Percentiles rank a stretch among this genome's conserved stretches.
phyloP scores from a whole-genome alignment of 2,329 filamentous ascomycete genomes.

The Colletotrichum endophyticum region DNA sequence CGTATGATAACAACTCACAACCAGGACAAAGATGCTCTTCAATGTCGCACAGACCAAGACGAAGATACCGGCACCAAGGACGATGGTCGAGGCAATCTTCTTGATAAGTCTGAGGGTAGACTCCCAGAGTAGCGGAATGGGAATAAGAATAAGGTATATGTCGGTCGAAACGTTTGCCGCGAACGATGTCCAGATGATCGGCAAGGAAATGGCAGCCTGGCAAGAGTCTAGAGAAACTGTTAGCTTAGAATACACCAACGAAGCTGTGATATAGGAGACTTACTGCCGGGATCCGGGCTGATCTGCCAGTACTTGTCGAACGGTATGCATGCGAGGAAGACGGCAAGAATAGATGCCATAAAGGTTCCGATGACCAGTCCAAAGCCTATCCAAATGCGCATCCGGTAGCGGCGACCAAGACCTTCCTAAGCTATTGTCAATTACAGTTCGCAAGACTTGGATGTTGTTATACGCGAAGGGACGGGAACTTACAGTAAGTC shows the following conservation, averaged over 20 bases:
- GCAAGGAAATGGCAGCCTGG: constrained; percentile 54
- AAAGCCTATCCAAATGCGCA: constrained; percentile 56
- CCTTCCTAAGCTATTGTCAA: constrained; percentile 32
- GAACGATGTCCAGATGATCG: constrained; percentile 56
- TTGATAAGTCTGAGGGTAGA: constrained; percentile 38
- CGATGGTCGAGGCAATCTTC: constrained; percentile 39
- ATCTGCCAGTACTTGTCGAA: constrained; percentile 64
- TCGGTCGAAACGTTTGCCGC: constrained; percentile 61
- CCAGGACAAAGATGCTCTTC: constrained; percentile 40
- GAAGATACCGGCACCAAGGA: constrained; percentile 44
- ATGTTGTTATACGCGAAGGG: not conserved
- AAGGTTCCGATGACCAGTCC: constrained; percentile 53
- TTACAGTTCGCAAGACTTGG: too few relatives aligned
- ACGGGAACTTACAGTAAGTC: constrained; percentile 46
- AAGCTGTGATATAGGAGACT: constrained; percentile 23
- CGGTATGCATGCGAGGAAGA: constrained; percentile 58
- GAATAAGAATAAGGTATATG: constrained; percentile 62
- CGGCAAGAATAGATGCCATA: constrained; percentile 50
- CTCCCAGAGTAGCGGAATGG: constrained; percentile 55
- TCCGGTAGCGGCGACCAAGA: constrained; percentile 40
- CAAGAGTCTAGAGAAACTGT: constrained; percentile 42
- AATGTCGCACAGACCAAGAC: constrained; percentile 41
- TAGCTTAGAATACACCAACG: not conserved
- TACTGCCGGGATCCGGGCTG: constrained; percentile 60
- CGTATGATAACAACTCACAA: constrained; percentile 26